Percentiles rank a stretch among this genome's conserved stretches.
These are phyloP conservation scores for Apophysomyces ossiformis DNA, from an alignment of 371 early-diverging fungal species.

Conservation along the genomic window DNA sequence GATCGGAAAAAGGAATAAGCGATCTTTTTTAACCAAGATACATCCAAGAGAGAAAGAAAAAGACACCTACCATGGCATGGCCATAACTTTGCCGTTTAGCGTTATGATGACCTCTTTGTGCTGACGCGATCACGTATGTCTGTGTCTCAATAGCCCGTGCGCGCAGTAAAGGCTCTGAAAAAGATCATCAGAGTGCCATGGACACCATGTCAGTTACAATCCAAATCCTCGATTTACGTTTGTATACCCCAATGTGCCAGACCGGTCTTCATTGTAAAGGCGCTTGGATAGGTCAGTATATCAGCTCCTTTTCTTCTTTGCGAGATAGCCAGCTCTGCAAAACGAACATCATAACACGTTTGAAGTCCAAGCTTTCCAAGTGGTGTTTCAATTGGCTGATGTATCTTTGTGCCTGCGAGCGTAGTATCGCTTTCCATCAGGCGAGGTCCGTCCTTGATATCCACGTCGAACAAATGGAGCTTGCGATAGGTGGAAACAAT, in stretches of 20 bases:
- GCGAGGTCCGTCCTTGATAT: constrained; percentile 62
- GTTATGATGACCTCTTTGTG: constrained; percentile 82
- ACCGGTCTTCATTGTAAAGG: constrained; percentile 85
- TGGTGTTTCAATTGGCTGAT: constrained; percentile 65
- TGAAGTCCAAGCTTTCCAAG: constrained; percentile 74
- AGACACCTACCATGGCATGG: constrained; percentile 70
- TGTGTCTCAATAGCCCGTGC: constrained; percentile 91
- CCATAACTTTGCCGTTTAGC: constrained; percentile 77
- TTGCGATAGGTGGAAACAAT: constrained; percentile 72
- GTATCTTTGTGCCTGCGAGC: constrained; percentile 56
- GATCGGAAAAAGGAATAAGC: background rate
- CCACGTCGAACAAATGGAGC: constrained; percentile 82
- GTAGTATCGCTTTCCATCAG: constrained; percentile 71
- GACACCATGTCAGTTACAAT: background rate
- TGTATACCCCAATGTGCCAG: constrained; percentile 83
- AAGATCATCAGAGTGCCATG: background rate
- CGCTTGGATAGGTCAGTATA: constrained; percentile 83
- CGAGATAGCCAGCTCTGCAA: constrained; percentile 70
- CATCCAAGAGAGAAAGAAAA: background rate
- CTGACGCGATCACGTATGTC: constrained; percentile 70
- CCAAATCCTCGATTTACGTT: background rate
- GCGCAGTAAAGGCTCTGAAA: constrained; percentile 69
- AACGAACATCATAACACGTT: constrained; percentile 86
- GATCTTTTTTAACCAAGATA: background rate
- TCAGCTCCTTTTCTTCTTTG: constrained; percentile 72